Base-by-base conservation (phyloP, 2,329 filamentous ascomycete species). In the Fusarium sp. region DNA sequence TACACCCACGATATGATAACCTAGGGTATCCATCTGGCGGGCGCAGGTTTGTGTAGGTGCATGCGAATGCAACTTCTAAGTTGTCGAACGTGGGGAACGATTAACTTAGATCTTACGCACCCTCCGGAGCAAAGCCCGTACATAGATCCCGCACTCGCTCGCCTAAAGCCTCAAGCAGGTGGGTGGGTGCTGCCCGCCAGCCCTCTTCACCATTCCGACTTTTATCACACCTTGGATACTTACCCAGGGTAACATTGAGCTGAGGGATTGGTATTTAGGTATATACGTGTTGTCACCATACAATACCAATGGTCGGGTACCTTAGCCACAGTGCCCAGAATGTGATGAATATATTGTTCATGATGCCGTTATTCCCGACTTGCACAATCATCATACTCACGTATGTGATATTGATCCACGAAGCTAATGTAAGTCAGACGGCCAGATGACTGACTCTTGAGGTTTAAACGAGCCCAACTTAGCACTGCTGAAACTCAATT, bases 371-470 rank as follows among this genome's bases (percentile, higher is more conserved):
- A 23, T 67, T 64, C 67, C 50, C 64, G 50, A 60, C 38, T 64
- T 50, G 25, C 53, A 40, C 50, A 63, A 47, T 50, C 54, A 40
- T 49, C 44, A 54, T 59, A 35, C 18, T 54, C 58, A 64, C 61
- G 52, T 56, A 65, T 30, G 47, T 56, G 49, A 18, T n/a, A 47
- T 33, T 43, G 40, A n/a, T 42, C 33, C 52, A 56, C 42, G 44
- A 19, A 52, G 46, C 47, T 68, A 60, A 62, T 65, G 69, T 64
- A 61, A 64, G 57, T 68, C 43, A 73, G 56, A 73, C 40, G 49
- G 32, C 37, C 33, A 67, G 28, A 30, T 46, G 32, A 53, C 59
- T 56, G 21, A 63, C 59, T 59, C 38, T 58, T 46, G 37, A 61
- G 30, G 25, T 60, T 60, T 30, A 56, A 61, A 40, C 49, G 33